Conservation (phyloP, 257 asterid species). For the Ballota nigra region DNA sequence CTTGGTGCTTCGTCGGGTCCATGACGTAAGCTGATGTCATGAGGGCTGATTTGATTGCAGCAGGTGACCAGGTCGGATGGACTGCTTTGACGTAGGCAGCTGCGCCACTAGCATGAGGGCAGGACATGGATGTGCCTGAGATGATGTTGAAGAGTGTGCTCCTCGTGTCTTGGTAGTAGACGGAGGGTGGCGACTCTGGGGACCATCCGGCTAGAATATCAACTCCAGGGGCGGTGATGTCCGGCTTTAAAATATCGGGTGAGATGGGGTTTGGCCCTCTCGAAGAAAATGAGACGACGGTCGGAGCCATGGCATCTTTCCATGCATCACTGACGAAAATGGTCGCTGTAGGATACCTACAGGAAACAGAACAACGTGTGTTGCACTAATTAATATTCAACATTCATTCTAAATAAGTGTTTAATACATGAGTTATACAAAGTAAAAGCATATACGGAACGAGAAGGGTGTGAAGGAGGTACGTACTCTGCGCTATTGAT, state of each 20-base stretch:
- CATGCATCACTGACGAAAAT: slow-evolving; percentile 38
- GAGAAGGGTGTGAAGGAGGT: not conserved
- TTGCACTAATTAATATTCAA: no score
- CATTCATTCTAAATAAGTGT: no score
- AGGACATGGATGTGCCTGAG: slow-evolving; percentile 54
- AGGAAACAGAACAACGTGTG: not conserved
- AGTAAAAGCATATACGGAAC: no score
- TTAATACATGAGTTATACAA: no score
- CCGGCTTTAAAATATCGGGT: slow-evolving; percentile 61
- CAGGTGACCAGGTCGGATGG: slow-evolving; percentile 41
- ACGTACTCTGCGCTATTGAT: slow-evolving; percentile 38
- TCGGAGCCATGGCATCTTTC: slow-evolving; percentile 46
- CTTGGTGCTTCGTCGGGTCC: slow-evolving; percentile 33
- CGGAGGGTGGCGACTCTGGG: slow-evolving; percentile 32
- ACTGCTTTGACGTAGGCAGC: slow-evolving; percentile 42
- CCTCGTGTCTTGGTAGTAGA: slow-evolving; percentile 25
- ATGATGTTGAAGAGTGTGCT: slow-evolving; percentile 38
- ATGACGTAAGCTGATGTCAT: slow-evolving; percentile 47
- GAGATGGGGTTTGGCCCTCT: slow-evolving; percentile 50
- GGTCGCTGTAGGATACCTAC: slow-evolving; percentile 45
- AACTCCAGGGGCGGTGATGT: slow-evolving; percentile 53
- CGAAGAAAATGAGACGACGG: slow-evolving; percentile 49
- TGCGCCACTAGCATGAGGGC: slow-evolving; percentile 52
- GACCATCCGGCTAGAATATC: slow-evolving; percentile 63
- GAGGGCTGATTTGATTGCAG: slow-evolving; percentile 51